Evolutionary conservation across 208 protist species (phyloP).

Genomic region (Leishmania turanica): DNA sequence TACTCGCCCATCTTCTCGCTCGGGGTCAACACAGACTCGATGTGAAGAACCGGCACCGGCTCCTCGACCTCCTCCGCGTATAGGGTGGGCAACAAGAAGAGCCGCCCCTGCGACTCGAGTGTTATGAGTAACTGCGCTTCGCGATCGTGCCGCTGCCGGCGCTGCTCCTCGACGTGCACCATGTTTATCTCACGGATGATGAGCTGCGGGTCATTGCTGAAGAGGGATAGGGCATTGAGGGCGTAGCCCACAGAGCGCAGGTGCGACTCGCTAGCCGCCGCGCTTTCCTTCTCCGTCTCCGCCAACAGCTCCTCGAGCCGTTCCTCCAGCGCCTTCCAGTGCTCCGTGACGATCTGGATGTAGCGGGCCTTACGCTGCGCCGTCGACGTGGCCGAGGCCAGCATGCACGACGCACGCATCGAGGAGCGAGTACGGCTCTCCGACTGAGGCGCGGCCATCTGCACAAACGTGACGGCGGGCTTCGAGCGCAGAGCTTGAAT

Average conservation of each 20-base stretch:
- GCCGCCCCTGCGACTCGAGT: conserved; percentile 28
- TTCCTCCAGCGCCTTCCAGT: conserved; percentile 40
- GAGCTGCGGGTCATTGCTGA: conserved; percentile 31
- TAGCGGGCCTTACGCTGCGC: conserved; percentile 34
- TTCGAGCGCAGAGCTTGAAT: conserved; percentile 31
- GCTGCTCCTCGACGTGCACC: conserved; percentile 36
- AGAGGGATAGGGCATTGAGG: conserved; percentile 38
- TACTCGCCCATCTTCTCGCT: neutral
- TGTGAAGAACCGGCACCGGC: conserved; percentile 20
- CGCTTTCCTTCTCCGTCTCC: conserved; percentile 19
- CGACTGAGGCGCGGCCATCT: conserved; percentile 20
- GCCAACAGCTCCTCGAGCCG: conserved; percentile 35
- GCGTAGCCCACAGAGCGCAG: conserved; percentile 28
- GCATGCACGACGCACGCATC: conserved; percentile 29
- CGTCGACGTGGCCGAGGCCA: conserved; percentile 28
- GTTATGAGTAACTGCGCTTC: conserved; percentile 35
- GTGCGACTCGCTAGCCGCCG: conserved; percentile 15
- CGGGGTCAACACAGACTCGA: conserved; percentile 13
- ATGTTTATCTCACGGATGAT: conserved; percentile 47
- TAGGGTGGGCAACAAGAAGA: conserved; percentile 43
- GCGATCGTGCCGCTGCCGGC: conserved; percentile 38
- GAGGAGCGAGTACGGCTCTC: conserved; percentile 21
- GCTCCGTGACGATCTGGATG: conserved; percentile 25
- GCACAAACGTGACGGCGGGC: conserved; percentile 28
- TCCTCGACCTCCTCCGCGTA: conserved; percentile 33